Evolutionary conservation across 163 green algal species (phyloP).

Genomic region (Scenedesmus sp.): DNA sequence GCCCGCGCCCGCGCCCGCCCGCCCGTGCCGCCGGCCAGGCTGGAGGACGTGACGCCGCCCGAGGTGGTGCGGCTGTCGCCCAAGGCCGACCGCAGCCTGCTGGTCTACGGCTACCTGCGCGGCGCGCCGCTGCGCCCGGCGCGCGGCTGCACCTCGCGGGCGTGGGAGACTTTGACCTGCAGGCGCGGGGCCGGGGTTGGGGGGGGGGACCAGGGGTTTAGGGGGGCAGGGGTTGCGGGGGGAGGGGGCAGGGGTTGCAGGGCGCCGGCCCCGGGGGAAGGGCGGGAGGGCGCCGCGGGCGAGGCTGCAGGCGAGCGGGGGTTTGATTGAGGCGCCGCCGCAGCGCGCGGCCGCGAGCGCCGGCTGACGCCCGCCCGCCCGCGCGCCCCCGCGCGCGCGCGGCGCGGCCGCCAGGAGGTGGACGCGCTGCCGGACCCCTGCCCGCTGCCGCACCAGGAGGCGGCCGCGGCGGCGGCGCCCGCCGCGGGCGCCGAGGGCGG

Average conservation of each 20-base stretch:
- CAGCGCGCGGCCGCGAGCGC: too few relatives aligned
- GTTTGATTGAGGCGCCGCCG: too few relatives aligned
- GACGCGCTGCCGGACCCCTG: constrained; percentile 93
- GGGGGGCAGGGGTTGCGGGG: too few relatives aligned
- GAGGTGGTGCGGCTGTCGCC: constrained; percentile 78
- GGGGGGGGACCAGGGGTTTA: not conserved
- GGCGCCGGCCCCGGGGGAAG: too few relatives aligned
- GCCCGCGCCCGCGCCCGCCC: too few relatives aligned
- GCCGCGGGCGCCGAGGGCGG: not conserved
- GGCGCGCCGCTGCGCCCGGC: constrained; percentile 83
- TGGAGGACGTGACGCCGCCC: constrained; percentile 89
- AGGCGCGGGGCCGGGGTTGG: constrained; percentile 56
- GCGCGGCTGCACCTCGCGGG: constrained; percentile 84
- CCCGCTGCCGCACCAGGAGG: constrained; percentile 89
- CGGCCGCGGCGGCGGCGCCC: constrained; percentile 30
- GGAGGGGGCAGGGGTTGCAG: too few relatives aligned
- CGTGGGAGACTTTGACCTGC: constrained; percentile 86
- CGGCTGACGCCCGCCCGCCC: too few relatives aligned
- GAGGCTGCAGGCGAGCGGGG: too few relatives aligned
- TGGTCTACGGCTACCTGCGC: constrained; percentile 95
- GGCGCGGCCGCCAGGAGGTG: too few relatives aligned
- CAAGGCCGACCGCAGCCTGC: constrained; percentile 85
- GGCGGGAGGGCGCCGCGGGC: too few relatives aligned
- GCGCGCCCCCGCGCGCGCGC: too few relatives aligned
- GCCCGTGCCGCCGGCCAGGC: not conserved